phyloP scores from a whole-genome alignment of 1,139 yeast species.

The Saccharomyces hybrid region DNA sequence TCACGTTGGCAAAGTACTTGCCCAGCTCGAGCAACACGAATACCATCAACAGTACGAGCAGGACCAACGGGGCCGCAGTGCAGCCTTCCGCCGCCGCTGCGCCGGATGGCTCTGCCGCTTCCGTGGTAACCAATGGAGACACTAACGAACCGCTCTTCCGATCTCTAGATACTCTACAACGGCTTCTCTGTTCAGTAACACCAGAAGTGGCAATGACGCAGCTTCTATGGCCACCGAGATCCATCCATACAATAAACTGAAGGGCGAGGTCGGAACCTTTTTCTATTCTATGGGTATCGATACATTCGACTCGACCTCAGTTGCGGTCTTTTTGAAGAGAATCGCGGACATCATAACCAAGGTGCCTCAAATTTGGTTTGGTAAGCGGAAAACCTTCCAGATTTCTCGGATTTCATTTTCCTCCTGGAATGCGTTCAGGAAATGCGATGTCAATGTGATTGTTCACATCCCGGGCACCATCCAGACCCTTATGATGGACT shows the following conservation, averaged over 20 bases:
- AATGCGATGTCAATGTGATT: slow-evolving; percentile 64
- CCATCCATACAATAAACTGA: slow-evolving; percentile 26
- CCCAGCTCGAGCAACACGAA: slow-evolving; percentile 20
- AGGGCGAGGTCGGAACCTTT: slow-evolving; percentile 34
- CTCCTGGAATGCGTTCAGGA: slow-evolving; percentile 64
- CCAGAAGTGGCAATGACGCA: slow-evolving; percentile 9
- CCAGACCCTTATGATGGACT: slow-evolving; percentile 60
- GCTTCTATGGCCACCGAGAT: slow-evolving; percentile 14
- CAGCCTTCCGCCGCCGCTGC: neutral
- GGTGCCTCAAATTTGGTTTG: slow-evolving; percentile 59
- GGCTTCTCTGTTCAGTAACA: neutral
- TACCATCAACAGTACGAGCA: slow-evolving; percentile 4
- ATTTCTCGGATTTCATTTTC: slow-evolving; percentile 68
- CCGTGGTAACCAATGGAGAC: neutral
- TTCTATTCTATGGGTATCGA: slow-evolving; percentile 50
- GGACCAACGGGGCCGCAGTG: slow-evolving; percentile 3
- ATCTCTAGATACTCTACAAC: too few relatives aligned
- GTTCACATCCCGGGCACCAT: slow-evolving; percentile 74
- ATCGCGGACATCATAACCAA: slow-evolving; percentile 58
- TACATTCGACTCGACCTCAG: slow-evolving; percentile 53
- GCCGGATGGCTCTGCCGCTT: neutral
- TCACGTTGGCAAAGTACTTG: slow-evolving; percentile 49
- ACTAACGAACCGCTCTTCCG: neutral
- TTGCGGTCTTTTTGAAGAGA: slow-evolving; percentile 71
- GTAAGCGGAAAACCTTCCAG: slow-evolving; percentile 68